Percentiles rank a stretch among this genome's conserved stretches.
phyloP scores from a whole-genome alignment of 2,329 filamentous ascomycete genomes.

The Trematosphaeria pertusa region DNA sequence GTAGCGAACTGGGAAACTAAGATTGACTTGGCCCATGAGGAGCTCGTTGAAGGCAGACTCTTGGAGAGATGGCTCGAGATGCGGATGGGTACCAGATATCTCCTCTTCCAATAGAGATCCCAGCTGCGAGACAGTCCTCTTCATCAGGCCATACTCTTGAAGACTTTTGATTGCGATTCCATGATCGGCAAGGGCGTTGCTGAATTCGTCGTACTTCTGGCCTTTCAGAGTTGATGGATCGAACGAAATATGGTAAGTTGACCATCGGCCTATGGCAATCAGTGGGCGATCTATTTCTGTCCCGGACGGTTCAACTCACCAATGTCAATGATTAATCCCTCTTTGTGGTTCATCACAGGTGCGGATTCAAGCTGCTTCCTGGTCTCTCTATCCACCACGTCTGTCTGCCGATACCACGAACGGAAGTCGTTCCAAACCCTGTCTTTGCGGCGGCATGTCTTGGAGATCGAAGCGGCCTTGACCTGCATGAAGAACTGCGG shows the following conservation, averaged over 20 bases:
- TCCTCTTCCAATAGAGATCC: slow-evolving; percentile 40
- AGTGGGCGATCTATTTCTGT: slow-evolving; percentile 13
- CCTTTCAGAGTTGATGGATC: slow-evolving; percentile 37
- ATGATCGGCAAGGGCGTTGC: slow-evolving; percentile 70
- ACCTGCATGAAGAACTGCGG: slow-evolving; percentile 54
- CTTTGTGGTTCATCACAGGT: slow-evolving; percentile 49
- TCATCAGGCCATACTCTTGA: slow-evolving; percentile 52
- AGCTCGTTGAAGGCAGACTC: slow-evolving; percentile 38
- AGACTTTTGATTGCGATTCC: slow-evolving; percentile 66
- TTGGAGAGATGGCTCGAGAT: slow-evolving; percentile 16
- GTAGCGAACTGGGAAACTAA: slow-evolving; percentile 76
- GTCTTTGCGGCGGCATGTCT: slow-evolving; percentile 26
- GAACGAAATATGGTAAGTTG: slow-evolving; percentile 63
- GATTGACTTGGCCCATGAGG: slow-evolving; percentile 31
- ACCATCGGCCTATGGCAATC: slow-evolving; percentile 63
- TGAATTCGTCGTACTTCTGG: slow-evolving; percentile 53
- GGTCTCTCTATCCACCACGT: slow-evolving; percentile 58
- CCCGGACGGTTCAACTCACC: slow-evolving; percentile 46
- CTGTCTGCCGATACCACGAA: slow-evolving; percentile 69
- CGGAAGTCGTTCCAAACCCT: slow-evolving; percentile 63
- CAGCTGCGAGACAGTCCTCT: slow-evolving; percentile 20
- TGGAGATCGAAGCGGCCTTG: slow-evolving; percentile 15
- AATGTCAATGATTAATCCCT: slow-evolving; percentile 64
- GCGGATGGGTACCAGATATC: slow-evolving; percentile 30
- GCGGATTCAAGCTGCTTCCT: slow-evolving; percentile 20